Base-by-base conservation (phyloP, 2,329 filamentous ascomycete species). In the Emmonsiellopsis sp. region DNA sequence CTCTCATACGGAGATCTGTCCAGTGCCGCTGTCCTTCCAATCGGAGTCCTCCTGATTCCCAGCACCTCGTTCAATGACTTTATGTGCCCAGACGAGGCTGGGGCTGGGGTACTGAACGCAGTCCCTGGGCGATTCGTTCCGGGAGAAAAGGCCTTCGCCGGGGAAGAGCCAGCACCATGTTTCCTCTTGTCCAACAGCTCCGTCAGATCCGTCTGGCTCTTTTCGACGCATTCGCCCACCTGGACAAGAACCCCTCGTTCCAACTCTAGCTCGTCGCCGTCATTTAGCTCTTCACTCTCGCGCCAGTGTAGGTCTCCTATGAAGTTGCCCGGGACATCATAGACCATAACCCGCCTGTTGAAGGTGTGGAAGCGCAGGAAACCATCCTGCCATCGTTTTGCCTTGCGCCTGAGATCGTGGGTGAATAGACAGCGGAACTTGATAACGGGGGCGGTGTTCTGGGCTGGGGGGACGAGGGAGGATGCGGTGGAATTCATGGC, bases 351-450 rank as follows among this genome's bases (percentile, higher is more conserved):
- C 4, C 88, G 83, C 65, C 84, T 88, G 73, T 96, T 96, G 79
- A 95, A 95, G 0, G 87, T 86, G 65, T 96, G 91, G 59, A 86
- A 95, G 58, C 86, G 87, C 56, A 96, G 80, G 50, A 83, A 83
- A 37, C 92, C 91, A 84, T 96, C 91, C 63, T 95, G 88, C 91
- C 91, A 96, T 56, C 88, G 78, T 68, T 96, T 96, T 61, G 88
- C 84, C 72, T 96, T 96, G 53, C 88, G 83, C 50, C 84, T 83
- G 42, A 95, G 68, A 65, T 96, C 91, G 65, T 88, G 83, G 2
- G 90, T 94, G 70, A 88, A 96, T 4, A 96, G 82, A 67, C 91
- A 96, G 57, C 82, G 79, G 68, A 86, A 94, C 64, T 94, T 89
- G 64, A 87, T 75, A 40, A 96, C 89, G 0, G 81, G 77, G 2